Evolutionary conservation across 129 eudicot species (phyloP).

Genomic region (Ambrosia trifida): DNA sequence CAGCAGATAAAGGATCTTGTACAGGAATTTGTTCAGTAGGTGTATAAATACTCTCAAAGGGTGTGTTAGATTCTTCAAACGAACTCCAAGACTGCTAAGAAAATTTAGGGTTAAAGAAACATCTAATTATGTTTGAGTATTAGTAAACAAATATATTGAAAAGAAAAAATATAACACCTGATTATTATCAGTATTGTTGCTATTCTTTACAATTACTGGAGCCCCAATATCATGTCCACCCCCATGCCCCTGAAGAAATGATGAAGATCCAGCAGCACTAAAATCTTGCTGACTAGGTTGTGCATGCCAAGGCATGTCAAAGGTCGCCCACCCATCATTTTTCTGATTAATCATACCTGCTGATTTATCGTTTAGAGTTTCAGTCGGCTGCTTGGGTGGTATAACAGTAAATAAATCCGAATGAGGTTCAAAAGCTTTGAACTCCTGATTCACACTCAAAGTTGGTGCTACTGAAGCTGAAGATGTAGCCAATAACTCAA

Average conservation of each 20-base stretch:
- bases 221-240: slow-evolving; percentile 39
- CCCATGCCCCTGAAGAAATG: slow-evolving; percentile 45
- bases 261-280: slow-evolving; percentile 39
- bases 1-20: slow-evolving; percentile 30
- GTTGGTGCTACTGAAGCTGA: slow-evolving; percentile 43
- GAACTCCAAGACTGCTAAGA: slow-evolving; percentile 68
- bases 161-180: slow-evolving; percentile 38
- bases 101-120: slow-evolving; percentile 12
- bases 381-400: slow-evolving; percentile 43
- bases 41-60: slow-evolving; percentile 23
- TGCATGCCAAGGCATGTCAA: slow-evolving; percentile 63
- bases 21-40: slow-evolving; percentile 38
- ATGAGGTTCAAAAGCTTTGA: slow-evolving; percentile 45
- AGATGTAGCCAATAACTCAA: slow-evolving; percentile 50
- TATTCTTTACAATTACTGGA: slow-evolving; percentile 34
- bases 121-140: too few relatives aligned
- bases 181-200: slow-evolving; percentile 46
- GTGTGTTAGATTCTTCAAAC: slow-evolving; percentile 46
- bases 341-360: slow-evolving; percentile 29
- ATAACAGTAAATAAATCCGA: slow-evolving; percentile 39
- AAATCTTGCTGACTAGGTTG: slow-evolving; percentile 40
- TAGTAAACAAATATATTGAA: neutral
- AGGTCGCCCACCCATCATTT: slow-evolving; percentile 93
- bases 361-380: slow-evolving; percentile 35
- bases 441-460: slow-evolving; percentile 35